Percentiles rank a stretch among this genome's conserved stretches.
phyloP scores from a whole-genome alignment of 768 basidiomycete species.

The Pisolithus marmoratus region DNA sequence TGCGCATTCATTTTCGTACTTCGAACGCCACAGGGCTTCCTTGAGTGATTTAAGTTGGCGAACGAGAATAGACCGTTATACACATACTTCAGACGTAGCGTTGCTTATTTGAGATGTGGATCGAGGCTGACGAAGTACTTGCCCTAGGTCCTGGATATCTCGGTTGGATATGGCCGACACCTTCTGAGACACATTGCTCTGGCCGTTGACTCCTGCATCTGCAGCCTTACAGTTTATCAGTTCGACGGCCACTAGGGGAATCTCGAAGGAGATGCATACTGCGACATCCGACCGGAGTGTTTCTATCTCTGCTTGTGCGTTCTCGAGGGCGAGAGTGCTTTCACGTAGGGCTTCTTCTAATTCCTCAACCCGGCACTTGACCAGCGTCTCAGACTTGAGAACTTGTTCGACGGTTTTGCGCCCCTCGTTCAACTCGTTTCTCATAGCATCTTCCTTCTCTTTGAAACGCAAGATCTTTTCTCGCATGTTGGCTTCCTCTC shows the following conservation, averaged over 20 bases:
- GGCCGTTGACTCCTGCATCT: slow-evolving; percentile 39
- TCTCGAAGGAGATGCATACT: slow-evolving; percentile 31
- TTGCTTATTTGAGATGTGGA: slow-evolving; percentile 17
- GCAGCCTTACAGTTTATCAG: slow-evolving; percentile 29
- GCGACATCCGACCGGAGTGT: slow-evolving; percentile 62
- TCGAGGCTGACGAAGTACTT: slow-evolving; percentile 38
- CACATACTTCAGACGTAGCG: slow-evolving; percentile 7
- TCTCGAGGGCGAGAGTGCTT: slow-evolving; percentile 81
- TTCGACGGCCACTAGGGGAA: background rate
- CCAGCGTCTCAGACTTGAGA: slow-evolving; percentile 52
- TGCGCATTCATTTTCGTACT: slow-evolving; percentile 27
- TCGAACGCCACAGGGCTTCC: slow-evolving; percentile 25
- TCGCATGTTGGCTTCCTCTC: slow-evolving; percentile 60
- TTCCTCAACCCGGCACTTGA: slow-evolving; percentile 69
- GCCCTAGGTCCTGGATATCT: slow-evolving; percentile 52
- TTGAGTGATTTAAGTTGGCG: slow-evolving; percentile 3
- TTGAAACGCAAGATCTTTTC: slow-evolving; percentile 63
- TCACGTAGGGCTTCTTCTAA: slow-evolving; percentile 87
- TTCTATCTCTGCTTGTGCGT: slow-evolving; percentile 88
- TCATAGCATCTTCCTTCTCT: slow-evolving; percentile 66
- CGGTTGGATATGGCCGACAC: slow-evolving; percentile 43
- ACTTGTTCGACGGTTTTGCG: slow-evolving; percentile 62
- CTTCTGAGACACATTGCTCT: slow-evolving; percentile 40
- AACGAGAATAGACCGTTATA: background rate
- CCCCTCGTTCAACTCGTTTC: slow-evolving; percentile 63